These are phyloP conservation scores for Spencermartinsiella europaea DNA, from an alignment of 805 yeast species.

Conservation along the genomic window DNA sequence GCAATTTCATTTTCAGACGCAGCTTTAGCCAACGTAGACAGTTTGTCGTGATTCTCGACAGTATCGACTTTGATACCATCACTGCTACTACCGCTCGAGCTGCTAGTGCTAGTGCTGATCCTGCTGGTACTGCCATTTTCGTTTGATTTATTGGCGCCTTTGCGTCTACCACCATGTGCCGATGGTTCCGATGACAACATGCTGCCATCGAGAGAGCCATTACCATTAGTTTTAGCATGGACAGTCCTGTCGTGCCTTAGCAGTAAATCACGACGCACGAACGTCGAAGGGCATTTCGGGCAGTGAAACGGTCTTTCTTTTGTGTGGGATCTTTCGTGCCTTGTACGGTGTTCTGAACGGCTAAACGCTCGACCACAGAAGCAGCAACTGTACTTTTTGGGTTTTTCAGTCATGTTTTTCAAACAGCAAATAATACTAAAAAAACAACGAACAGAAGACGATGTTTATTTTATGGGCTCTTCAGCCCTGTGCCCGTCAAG, in stretches of 20 bases:
- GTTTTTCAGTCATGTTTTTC: slow-evolving; percentile 6
- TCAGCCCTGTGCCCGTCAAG: no score
- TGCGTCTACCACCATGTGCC: no score
- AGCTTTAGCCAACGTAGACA: background rate
- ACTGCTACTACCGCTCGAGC: no score
- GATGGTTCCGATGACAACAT: no score
- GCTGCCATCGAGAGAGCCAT: background rate
- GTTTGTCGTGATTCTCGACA: background rate
- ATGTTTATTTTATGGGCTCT: no score
- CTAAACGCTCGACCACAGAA: slow-evolving; percentile 77
- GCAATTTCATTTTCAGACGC: slow-evolving; percentile 18
- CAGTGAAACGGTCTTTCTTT: slow-evolving; percentile 79
- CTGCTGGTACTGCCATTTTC: no score
- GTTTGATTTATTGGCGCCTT: no score
- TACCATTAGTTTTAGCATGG: slow-evolving; percentile 36
- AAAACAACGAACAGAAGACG: no score
- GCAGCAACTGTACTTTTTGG: slow-evolving; percentile 67
- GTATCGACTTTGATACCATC: no score
- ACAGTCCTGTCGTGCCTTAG: slow-evolving; percentile 78
- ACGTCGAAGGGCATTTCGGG: slow-evolving; percentile 59
- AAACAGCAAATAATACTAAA: no score
- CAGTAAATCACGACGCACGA: slow-evolving; percentile 71
- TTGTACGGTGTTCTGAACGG: slow-evolving; percentile 70
- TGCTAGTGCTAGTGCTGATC: no score
- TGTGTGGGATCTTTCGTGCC: slow-evolving; percentile 77